phyloP scores from a whole-genome alignment of 805 yeast species.

The Myxozyma kluyveri region DNA sequence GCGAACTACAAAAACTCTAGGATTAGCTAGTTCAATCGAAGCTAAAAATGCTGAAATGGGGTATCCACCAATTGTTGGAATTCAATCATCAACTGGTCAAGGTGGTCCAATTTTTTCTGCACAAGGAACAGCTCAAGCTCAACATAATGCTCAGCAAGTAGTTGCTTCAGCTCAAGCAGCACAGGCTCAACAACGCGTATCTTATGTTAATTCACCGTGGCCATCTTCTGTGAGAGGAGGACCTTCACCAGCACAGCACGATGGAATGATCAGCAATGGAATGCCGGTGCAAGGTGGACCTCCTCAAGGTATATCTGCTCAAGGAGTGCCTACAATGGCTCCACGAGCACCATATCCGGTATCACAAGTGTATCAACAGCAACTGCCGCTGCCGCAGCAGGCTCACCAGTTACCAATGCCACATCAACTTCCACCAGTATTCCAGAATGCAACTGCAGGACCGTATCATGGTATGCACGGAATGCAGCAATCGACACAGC shows the following conservation, averaged over 20 bases:
- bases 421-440: slow-evolving; percentile 12
- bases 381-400: slow-evolving; percentile 3
- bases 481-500: not conserved
- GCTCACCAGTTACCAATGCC: not conserved
- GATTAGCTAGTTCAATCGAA: slow-evolving; percentile 17
- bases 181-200: no score
- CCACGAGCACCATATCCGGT: slow-evolving; percentile 11
- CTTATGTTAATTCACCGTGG: no score
- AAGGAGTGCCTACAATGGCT: not conserved
- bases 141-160: no score
- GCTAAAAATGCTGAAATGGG: not conserved
- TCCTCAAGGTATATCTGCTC: not conserved
- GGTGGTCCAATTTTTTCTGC: no score
- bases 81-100: no score
- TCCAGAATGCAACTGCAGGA: slow-evolving; percentile 9
- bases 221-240: no score
- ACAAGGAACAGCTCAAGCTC: no score
- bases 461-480: slow-evolving; percentile 2
- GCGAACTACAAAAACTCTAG: slow-evolving; percentile 8
- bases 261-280: no score
- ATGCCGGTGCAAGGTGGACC: no score
- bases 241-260: no score
- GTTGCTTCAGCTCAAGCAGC: no score
- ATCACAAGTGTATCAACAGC: slow-evolving; percentile 4
- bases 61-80: not conserved